Percentiles rank a stretch among this genome's conserved stretches.
Conservation (phyloP, 164 flowering plant genomes). For the Kingdonia uniflora region DNA sequence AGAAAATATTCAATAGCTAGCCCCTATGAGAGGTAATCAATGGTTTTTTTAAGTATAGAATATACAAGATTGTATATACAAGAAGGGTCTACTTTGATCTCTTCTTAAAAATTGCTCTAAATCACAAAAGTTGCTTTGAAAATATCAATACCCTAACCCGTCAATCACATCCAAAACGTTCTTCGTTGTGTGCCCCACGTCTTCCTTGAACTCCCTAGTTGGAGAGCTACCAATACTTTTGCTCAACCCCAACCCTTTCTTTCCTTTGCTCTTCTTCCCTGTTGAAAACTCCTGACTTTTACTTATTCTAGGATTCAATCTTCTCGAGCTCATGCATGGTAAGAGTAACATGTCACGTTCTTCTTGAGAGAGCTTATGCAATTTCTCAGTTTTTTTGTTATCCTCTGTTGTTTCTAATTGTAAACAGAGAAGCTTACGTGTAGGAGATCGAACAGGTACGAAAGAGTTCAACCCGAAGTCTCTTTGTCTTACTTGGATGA, state of each 20-base stretch:
- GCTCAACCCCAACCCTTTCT: slow-evolving; percentile 26
- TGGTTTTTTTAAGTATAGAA: no score
- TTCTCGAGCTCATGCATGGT: slow-evolving; percentile 27
- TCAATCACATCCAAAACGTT: slow-evolving; percentile 36
- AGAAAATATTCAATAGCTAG: no score
- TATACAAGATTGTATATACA: no score
- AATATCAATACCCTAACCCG: slow-evolving; percentile 17
- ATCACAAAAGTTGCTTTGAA: no score
- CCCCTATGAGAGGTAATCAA: no score
- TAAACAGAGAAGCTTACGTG: slow-evolving; percentile 15
- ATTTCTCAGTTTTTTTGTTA: slow-evolving; percentile 5
- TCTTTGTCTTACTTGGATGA: slow-evolving; percentile 29
- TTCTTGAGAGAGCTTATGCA: slow-evolving; percentile 31
- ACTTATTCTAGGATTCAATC: slow-evolving; percentile 35
- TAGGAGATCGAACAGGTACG: slow-evolving; percentile 28
- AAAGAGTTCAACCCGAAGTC: slow-evolving; percentile 31
- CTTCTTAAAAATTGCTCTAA: no score
- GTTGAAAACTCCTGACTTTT: slow-evolving; percentile 48
- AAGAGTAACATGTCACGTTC: slow-evolving; percentile 40
- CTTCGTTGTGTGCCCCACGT: slow-evolving; percentile 9
- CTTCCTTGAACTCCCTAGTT: slow-evolving; percentile 9
- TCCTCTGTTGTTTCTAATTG: slow-evolving; percentile 11
- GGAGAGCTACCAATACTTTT: slow-evolving; percentile 56
- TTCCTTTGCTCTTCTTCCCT: slow-evolving; percentile 13
- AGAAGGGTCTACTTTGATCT: no score